Evolutionary conservation across 108 stramenopile genomes (phyloP).

Genomic region (Nitzschia sp.): DNA sequence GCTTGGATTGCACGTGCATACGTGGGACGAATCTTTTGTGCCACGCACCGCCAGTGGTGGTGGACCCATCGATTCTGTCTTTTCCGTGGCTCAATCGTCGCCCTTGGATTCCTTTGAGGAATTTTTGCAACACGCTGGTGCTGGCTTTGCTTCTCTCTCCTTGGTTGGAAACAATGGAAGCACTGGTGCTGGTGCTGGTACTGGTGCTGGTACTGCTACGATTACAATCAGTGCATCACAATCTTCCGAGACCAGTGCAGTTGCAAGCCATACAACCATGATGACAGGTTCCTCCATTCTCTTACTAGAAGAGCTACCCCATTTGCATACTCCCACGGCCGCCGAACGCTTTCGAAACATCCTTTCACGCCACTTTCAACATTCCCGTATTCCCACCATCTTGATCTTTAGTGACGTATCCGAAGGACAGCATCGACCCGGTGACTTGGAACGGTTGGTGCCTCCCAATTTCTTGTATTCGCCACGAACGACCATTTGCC

Average conservation of each 20-base stretch:
- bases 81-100: constrained; percentile 40
- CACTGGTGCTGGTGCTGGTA: too few relatives aligned
- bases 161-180: constrained; percentile 11
- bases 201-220: background rate
- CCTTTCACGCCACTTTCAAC: constrained; percentile 58
- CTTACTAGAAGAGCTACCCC: constrained; percentile 75
- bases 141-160: constrained; percentile 52
- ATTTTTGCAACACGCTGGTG: constrained; percentile 57
- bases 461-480: constrained; percentile 50
- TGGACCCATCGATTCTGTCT: background rate
- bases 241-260: background rate
- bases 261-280: constrained; percentile 3
- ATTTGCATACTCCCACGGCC: constrained; percentile 54
- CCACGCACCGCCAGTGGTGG: constrained; percentile 9
- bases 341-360: constrained; percentile 59
- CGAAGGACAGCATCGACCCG: constrained; percentile 78
- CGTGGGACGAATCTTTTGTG: constrained; percentile 73
- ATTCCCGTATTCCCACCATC: constrained; percentile 59
- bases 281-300: constrained; percentile 34
- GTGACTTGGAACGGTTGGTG: constrained; percentile 71
- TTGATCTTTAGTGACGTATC: constrained; percentile 71
- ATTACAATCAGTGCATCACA: background rate
- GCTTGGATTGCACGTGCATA: constrained; percentile 41
- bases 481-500: constrained; percentile 40
- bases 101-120: constrained; percentile 70